Conservation (phyloP, 2,329 filamentous ascomycete genomes). For the Zymoseptoria passerinii region DNA sequence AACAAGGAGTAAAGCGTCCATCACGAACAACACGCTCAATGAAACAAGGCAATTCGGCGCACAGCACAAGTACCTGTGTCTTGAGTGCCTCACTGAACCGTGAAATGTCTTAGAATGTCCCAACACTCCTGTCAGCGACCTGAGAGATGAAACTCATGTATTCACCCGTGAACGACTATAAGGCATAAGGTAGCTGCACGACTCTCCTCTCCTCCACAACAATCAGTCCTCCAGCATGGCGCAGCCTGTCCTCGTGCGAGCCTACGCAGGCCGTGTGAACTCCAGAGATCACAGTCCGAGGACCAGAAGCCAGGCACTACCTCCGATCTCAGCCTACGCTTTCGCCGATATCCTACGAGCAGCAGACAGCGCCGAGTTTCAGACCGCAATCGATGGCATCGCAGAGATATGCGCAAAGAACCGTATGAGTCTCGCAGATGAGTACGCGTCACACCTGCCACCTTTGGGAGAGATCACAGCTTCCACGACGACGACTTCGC, state of each 20-base stretch:
- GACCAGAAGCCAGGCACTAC: constrained; percentile 16
- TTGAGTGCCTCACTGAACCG: background rate
- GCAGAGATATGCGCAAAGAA: constrained; percentile 56
- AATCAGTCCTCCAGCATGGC: constrained; percentile 26
- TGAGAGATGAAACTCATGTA: background rate
- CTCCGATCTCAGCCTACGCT: constrained; percentile 26
- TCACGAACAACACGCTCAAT: background rate
- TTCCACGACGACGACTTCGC: constrained; percentile 11
- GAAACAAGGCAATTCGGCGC: background rate
- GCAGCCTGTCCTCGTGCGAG: constrained; percentile 37
- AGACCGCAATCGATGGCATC: constrained; percentile 51
- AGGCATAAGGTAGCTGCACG: background rate
- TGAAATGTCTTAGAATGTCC: background rate
- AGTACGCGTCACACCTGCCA: constrained; percentile 54
- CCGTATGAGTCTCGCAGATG: constrained; percentile 52
- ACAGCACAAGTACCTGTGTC: background rate
- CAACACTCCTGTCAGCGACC: background rate
- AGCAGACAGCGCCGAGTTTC: constrained; percentile 43
- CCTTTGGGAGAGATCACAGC: constrained; percentile 49
- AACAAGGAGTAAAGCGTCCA: background rate
- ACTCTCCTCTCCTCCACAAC: background rate
- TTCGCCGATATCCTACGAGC: constrained; percentile 28
- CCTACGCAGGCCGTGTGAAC: constrained; percentile 16
- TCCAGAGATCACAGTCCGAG: constrained; percentile 5
- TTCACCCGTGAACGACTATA: background rate